Evolutionary conservation across 2,329 filamentous ascomycete genomes (phyloP).

Genomic region (Paecilomyces sp.): DNA sequence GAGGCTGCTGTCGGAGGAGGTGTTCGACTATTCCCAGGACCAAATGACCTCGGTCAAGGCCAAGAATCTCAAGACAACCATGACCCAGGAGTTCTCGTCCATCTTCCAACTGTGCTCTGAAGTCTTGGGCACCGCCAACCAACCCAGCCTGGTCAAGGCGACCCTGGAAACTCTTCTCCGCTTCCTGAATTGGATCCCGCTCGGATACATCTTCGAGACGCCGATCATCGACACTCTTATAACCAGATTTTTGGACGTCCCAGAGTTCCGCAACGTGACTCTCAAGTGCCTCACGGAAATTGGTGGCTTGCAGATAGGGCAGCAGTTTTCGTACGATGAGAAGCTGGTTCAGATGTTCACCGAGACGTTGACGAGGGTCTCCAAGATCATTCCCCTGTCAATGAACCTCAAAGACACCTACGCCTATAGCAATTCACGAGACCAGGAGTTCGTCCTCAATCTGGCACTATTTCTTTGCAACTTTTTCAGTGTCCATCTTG

Average conservation of each 20-base stretch:
- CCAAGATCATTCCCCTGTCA: constrained; percentile 83
- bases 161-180: constrained; percentile 91
- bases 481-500: constrained; percentile 90
- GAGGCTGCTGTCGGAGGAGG: constrained; percentile 89
- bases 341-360: constrained; percentile 98
- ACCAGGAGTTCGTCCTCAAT: constrained; percentile 98
- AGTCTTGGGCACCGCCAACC: constrained; percentile 82
- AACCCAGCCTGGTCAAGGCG: constrained; percentile 86
- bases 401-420: constrained; percentile 90
- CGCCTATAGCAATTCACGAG: constrained; percentile 78
- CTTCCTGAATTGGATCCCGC: constrained; percentile 97
- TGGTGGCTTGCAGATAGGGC: constrained; percentile 78
- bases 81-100: constrained; percentile 97
- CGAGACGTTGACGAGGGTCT: constrained; percentile 85
- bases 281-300: constrained; percentile 97
- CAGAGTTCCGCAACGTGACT: constrained; percentile 94
- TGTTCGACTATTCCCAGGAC: constrained; percentile 97
- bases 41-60: constrained; percentile 99
- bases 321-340: constrained; percentile 76
- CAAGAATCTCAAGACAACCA: constrained; percentile 91
- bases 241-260: constrained; percentile 83
- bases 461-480: constrained; percentile 92
- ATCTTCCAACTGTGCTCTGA: constrained; percentile 98
- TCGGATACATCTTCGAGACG: constrained; percentile 98
- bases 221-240: constrained; percentile 90